Conservation (phyloP, 2,329 filamentous ascomycete species). For the Fusarium palustre region DNA sequence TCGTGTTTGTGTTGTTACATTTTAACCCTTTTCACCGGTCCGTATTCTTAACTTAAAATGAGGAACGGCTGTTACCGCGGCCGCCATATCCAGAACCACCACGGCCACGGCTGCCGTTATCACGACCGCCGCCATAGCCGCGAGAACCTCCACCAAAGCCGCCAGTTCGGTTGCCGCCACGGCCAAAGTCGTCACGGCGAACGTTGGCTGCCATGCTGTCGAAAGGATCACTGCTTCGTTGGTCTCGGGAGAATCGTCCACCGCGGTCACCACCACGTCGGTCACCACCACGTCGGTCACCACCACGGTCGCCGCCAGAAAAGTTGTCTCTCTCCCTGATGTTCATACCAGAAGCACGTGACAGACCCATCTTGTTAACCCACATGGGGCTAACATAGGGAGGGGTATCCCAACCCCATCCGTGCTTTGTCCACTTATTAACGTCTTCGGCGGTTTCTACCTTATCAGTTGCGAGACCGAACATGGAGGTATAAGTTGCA, state of each 20-base stretch:
- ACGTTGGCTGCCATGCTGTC: conserved; percentile 43
- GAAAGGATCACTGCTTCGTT: conserved; percentile 40
- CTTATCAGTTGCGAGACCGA: conserved; percentile 63
- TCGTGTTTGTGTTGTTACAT: conserved; percentile 40
- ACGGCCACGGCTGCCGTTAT: conserved; percentile 17
- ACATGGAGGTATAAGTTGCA: conserved; percentile 66
- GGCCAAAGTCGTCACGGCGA: conserved; percentile 43
- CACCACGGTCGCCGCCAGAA: background rate
- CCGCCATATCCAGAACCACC: conserved; percentile 3
- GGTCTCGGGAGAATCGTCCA: conserved; percentile 15
- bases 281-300: background rate
- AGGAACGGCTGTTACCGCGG: conserved; percentile 7
- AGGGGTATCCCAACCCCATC: conserved; percentile 64
- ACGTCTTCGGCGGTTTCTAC: conserved; percentile 60
- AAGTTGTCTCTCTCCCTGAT: conserved; percentile 36
- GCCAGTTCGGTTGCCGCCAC: conserved; percentile 20
- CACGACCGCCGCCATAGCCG: background rate
- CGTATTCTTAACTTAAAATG: conserved; percentile 8
- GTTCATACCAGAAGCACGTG: conserved; percentile 50
- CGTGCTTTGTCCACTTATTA: conserved; percentile 64
- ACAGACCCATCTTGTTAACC: conserved; percentile 51
- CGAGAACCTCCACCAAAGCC: conserved; percentile 17
- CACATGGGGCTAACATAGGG: conserved; percentile 54
- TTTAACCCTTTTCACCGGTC: conserved; percentile 16
- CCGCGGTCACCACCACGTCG: conserved; percentile 13